These are phyloP conservation scores for Fusarium sp. DNA, from an alignment of 2,329 filamentous ascomycete genomes.

Conservation along the genomic window DNA sequence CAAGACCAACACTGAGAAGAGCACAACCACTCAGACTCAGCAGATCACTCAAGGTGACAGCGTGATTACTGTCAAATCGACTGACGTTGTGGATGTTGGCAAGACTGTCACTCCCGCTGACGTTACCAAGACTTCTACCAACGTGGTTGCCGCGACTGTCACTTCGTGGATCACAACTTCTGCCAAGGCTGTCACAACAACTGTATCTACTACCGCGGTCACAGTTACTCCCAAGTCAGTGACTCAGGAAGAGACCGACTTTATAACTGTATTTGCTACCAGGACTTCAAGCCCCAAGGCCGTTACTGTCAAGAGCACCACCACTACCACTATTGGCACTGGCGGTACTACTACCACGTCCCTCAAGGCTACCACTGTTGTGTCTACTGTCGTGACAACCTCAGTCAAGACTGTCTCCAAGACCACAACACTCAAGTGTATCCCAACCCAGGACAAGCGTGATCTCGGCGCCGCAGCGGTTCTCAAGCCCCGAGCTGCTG, in stretches of 20 bases:
- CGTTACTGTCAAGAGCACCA: slow-evolving; percentile 31
- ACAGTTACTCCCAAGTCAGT: slow-evolving; percentile 38
- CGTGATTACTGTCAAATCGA: slow-evolving; percentile 40
- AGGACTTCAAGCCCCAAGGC: slow-evolving; percentile 30
- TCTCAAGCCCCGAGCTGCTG: slow-evolving; percentile 5
- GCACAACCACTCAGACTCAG: slow-evolving; percentile 22
- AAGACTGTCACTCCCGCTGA: slow-evolving; percentile 44
- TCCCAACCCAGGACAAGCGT: slow-evolving; percentile 28
- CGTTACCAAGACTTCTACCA: slow-evolving; percentile 33
- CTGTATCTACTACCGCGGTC: slow-evolving; percentile 17
- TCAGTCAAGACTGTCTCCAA: slow-evolving; percentile 28
- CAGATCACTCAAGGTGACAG: slow-evolving; percentile 23
- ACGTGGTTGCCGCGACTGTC: slow-evolving; percentile 22
- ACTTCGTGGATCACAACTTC: slow-evolving; percentile 25
- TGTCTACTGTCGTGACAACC: slow-evolving; percentile 33
- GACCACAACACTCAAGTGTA: slow-evolving; percentile 34
- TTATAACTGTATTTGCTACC: slow-evolving; percentile 24
- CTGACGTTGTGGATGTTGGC: slow-evolving; percentile 43
- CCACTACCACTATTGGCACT: slow-evolving; percentile 25
- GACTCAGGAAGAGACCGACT: slow-evolving; percentile 19
- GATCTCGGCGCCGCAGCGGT: neutral
- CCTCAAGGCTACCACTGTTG: slow-evolving; percentile 34
- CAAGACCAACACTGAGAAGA: slow-evolving; percentile 25
- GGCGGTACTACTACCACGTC: slow-evolving; percentile 31
- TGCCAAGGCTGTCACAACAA: slow-evolving; percentile 26